Percentiles rank a stretch among this genome's conserved stretches.
These are phyloP conservation scores for Gremmenia infestans DNA, from an alignment of 2,329 filamentous ascomycete species.

Conservation along the genomic window DNA sequence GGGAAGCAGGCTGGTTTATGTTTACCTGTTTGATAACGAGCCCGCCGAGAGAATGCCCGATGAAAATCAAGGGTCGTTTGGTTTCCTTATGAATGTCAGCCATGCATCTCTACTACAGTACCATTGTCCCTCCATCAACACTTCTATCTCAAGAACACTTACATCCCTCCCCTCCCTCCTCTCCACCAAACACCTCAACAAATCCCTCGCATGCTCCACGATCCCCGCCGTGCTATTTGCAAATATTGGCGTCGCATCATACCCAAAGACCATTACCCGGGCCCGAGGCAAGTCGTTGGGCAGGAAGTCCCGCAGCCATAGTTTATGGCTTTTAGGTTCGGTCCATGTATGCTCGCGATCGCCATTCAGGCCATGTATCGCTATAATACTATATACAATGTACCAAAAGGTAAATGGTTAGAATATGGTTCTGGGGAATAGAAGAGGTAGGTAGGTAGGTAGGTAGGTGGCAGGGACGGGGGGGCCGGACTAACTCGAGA, in stretches of 20 bases:
- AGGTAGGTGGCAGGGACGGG: too few relatives aligned
- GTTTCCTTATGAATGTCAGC: neutral
- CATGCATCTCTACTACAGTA: neutral
- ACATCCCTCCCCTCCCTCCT: neutral
- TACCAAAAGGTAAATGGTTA: too few relatives aligned
- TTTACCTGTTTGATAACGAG: constrained; percentile 11
- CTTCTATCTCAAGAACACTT: neutral
- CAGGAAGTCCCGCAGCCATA: constrained; percentile 31
- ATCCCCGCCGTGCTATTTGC: constrained; percentile 8
- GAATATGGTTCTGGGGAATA: too few relatives aligned
- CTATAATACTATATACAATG: constrained; percentile 17
- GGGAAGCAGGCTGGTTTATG: neutral
- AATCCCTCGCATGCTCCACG: constrained; percentile 14
- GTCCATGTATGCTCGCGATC: constrained; percentile 26
- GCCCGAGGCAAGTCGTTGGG: constrained; percentile 29
- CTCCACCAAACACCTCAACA: constrained; percentile 8
- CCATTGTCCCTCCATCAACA: neutral
- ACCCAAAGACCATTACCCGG: constrained; percentile 34
- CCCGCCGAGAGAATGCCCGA: constrained; percentile 17
- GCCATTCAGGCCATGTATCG: constrained; percentile 29
- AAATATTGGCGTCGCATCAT: constrained; percentile 27
- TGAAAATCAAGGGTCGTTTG: constrained; percentile 14
- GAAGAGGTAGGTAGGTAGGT: too few relatives aligned
- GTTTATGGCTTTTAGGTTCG: constrained; percentile 11
- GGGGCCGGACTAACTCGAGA: too few relatives aligned